Evolutionary conservation across 768 basidiomycete species (phyloP), one percentile per base, ranked within the genome.

Genomic region (Royoungia palumana): DNA sequence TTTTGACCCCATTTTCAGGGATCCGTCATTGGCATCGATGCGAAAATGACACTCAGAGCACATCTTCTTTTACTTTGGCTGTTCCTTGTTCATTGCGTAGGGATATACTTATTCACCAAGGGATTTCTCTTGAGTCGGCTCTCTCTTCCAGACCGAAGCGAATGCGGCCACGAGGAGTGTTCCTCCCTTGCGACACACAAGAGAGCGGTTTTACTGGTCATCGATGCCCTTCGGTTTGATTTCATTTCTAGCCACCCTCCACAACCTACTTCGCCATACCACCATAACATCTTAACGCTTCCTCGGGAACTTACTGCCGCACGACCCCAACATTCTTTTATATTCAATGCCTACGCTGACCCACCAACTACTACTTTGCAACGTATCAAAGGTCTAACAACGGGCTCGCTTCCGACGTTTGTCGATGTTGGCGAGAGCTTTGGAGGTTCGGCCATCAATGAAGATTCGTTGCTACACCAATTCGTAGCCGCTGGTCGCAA

Each of bases 321-420:
- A 2, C 68, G 77, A 14, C 94, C 96, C 0, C 64, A 72, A 34
- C 78, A 84, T 45, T 94, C 94, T 0, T 82, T 95, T 66, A 73
- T 98, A 37, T 93, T 91, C 68, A 88, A 97, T 61, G 77, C 91
- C 2, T 85, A 89, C 68, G 82, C 93, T 4, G 95, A 99, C 61
- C 95, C 96, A 0, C 96, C 96, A 0, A 99, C 96, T 0, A 82
- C 92, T 0, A 98, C 95, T 0, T 77, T 98, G 34, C 96, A 98
- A 65, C 80, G 96, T 2, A 84, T 99, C 57, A 99, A 99, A 60
- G 96, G 85, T 0, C 71, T 99, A 35, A 96, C 93, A 0, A 97
- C 96, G 0, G 96, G 95, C 9, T 94, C 93, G 0, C 71, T 99
- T 9, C 94, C 95, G 0, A 98, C 95, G 0, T 97, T 99, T 62